Conservation (phyloP, 2,329 filamentous ascomycete species). For the Cytospora leucostoma region DNA sequence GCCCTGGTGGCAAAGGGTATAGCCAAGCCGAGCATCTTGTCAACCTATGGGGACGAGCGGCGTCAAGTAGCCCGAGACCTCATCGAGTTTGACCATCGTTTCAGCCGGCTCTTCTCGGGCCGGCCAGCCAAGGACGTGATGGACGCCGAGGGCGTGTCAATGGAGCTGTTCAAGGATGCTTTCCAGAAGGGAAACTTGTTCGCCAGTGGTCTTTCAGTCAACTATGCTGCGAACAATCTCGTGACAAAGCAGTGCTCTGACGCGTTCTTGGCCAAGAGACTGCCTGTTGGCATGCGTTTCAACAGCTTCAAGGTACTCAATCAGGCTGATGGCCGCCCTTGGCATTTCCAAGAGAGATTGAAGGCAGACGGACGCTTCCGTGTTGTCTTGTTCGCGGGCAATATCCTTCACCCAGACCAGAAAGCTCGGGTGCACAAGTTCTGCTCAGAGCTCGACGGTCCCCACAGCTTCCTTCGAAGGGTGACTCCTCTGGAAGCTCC, state of each 20-base stretch:
- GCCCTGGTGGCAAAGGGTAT: slow-evolving; percentile 48
- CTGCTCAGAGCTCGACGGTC: slow-evolving; percentile 44
- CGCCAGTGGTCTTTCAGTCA: slow-evolving; percentile 47
- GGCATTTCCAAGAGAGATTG: slow-evolving; percentile 59
- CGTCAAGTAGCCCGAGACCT: slow-evolving; percentile 64
- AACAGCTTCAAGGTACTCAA: slow-evolving; percentile 60
- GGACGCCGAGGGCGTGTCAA: slow-evolving; percentile 61
- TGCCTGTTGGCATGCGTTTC: slow-evolving; percentile 58
- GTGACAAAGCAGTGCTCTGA: slow-evolving; percentile 49
- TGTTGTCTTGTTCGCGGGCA: slow-evolving; percentile 62
- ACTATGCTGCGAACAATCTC: slow-evolving; percentile 59
- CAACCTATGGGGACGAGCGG: slow-evolving; percentile 55
- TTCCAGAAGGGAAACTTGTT: slow-evolving; percentile 64
- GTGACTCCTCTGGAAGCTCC: slow-evolving; percentile 37
- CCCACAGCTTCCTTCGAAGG: slow-evolving; percentile 42
- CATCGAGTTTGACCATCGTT: slow-evolving; percentile 63
- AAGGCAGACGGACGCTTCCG: slow-evolving; percentile 58
- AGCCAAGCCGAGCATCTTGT: slow-evolving; percentile 45
- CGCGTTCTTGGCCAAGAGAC: slow-evolving; percentile 46
- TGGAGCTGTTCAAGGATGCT: slow-evolving; percentile 63
- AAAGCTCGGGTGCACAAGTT: slow-evolving; percentile 48
- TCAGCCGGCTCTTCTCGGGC: slow-evolving; percentile 58
- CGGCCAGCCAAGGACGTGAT: slow-evolving; percentile 60
- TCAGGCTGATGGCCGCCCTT: slow-evolving; percentile 56
- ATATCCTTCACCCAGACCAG: slow-evolving; percentile 49